Evolutionary conservation across 768 basidiomycete species (phyloP), one percentile per base, ranked within the genome.

Genomic region (Tylopilus rubrobrunneus): DNA sequence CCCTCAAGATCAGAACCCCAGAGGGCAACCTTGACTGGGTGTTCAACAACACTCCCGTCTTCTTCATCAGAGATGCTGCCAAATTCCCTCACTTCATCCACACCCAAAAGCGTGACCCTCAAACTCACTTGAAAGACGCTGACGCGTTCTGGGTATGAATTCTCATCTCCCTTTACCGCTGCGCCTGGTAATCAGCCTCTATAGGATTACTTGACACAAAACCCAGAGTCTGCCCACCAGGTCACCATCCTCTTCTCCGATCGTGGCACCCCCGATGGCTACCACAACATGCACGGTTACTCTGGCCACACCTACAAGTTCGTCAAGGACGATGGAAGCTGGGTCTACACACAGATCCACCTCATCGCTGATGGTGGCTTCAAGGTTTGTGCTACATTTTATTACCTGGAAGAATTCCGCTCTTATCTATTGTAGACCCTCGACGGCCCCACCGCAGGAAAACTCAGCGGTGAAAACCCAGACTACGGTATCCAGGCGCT

Each of bases 61-160:
- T 94, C 83, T 88, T 92, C 77, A 83, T 97, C 70, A 82, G 86
- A 61, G 85, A 95, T 69, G 83, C 89, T 14, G 80, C 87, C 72
- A 86, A 92, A 72, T 97, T 96, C 80, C 86, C 90, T 43, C 91
- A 97, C 75, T 86, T 97, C 72, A 90, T 96, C 62, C 95, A 98
- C 76, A 92, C 92, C 28, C 89, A 91, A 68, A 94, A 94, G 77
- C 83, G 88, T 58, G 81, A 92, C 70, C 95, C 95, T 15, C 89
- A 92, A 67, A 95, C 93, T 8, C 90, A 98, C 72, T 71, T 95
- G 62, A 92, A 89, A 71, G 92, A 92, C 74, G 67, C 86, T 45
- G 89, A 93, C 68, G 82, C 82, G 78, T 94, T 88, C 78, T 89
- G 87, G 88, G 85, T 86, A 64, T 11, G 53, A 10, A 2, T n/a